A percentile compares a stretch with the other conserved stretches of the same genome.
Evolutionary conservation across 176 grass and related monocot species (phyloP).

Genomic region (Saccharum spontaneum): DNA sequence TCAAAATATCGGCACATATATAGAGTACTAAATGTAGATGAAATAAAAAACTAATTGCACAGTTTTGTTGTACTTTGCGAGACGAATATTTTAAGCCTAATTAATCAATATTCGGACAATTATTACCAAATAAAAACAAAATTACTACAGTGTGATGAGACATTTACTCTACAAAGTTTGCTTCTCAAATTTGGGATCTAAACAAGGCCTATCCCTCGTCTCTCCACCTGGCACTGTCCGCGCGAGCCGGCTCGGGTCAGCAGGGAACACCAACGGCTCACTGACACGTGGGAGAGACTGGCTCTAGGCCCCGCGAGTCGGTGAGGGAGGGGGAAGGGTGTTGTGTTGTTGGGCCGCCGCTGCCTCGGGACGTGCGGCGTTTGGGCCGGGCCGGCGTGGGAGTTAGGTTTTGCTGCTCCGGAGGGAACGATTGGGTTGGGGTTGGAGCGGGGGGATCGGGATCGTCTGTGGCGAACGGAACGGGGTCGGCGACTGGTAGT

Average conservation of each 20-base stretch:
- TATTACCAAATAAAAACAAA: no score
- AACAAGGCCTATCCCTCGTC: conserved; percentile 33
- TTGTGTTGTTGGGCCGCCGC: no score
- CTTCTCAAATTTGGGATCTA: no score
- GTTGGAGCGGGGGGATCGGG: neutral
- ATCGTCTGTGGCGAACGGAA: conserved; percentile 23
- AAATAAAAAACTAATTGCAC: no score
- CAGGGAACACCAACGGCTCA: rapidly evolving
- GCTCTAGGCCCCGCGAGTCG: rapidly evolving
- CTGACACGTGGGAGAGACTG: neutral
- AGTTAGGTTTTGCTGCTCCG: conserved; percentile 44
- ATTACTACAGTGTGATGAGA: no score
- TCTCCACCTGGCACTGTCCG: conserved; percentile 40
- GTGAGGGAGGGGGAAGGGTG: rapidly evolving
- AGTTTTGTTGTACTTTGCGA: no score
- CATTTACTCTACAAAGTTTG: no score
- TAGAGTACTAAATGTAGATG: no score
- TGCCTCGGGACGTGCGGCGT: neutral
- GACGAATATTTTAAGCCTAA: no score
- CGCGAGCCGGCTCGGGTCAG: neutral
- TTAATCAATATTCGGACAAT: no score
- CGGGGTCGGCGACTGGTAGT: neutral
- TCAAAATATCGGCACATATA: no score
- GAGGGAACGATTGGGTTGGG: no score
- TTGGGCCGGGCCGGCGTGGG: neutral